These are phyloP conservation scores for Cenchrus americanus DNA, from an alignment of 176 grass and related monocot genomes.

Conservation along the genomic window DNA sequence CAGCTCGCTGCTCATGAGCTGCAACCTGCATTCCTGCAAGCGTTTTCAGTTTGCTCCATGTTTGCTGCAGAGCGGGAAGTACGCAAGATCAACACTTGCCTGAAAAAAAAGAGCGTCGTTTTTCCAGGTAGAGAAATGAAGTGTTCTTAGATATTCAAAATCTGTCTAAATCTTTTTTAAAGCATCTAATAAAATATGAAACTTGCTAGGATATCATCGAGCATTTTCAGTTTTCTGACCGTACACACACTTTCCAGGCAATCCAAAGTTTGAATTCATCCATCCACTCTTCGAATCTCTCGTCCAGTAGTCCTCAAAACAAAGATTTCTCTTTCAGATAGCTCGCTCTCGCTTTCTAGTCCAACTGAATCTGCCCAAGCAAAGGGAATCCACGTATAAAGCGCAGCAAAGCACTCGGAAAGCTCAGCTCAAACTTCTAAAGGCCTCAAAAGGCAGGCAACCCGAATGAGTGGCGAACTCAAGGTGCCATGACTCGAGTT, in stretches of 20 bases:
- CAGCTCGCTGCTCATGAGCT: not conserved
- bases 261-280: slow-evolving; percentile 42
- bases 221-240: not conserved
- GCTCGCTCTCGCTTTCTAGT: slow-evolving; percentile 35
- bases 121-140: not conserved
- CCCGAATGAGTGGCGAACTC: slow-evolving; percentile 46
- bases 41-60: not conserved
- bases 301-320: slow-evolving; percentile 35
- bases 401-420: slow-evolving; percentile 42
- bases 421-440: slow-evolving; percentile 50
- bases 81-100: no score
- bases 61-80: not conserved
- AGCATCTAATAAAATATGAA: not conserved
- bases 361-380: slow-evolving; percentile 46
- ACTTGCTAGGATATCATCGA: not conserved
- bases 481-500: slow-evolving; percentile 49
- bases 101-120: not conserved
- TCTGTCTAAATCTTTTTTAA: no score
- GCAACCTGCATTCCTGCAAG: not conserved
- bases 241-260: slow-evolving; percentile 20
- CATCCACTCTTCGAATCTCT: not conserved
- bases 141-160: not conserved
- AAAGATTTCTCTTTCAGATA: not conserved
- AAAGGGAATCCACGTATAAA: slow-evolving; percentile 60
- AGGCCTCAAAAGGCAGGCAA: slow-evolving; percentile 61